Evolutionary conservation across 768 basidiomycete genomes (phyloP), one percentile per base, ranked within the genome.

Genomic region (Collybia sordida): DNA sequence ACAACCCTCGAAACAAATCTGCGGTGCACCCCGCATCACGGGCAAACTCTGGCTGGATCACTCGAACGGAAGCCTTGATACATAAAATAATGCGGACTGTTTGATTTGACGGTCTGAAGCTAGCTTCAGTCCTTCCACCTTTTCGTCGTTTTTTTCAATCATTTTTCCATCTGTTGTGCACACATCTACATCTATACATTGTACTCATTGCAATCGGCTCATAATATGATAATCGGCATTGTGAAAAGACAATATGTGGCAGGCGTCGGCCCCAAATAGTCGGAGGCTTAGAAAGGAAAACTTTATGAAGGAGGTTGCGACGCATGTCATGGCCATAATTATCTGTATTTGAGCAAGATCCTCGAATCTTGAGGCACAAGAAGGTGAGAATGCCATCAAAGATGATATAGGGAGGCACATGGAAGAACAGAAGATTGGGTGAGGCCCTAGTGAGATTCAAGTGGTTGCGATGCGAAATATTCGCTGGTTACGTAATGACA

Each of bases 401-500:
- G 24, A 52, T 56, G 49, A 51, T 57, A 40, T 42, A 41, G 58
- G 51, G 51, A 62, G 55, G 57, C 59, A 60, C 59, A 61, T 59
- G 58, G 53, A 46, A 51, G 46, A 44, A 45, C 36, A 50, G 54
- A 47, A 52, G 50, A 31, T 31, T 31, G 31, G 31, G 31, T 31
- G 31, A 31, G 31, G 31, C 4, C 4, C 31, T 31, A 31, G 31
- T 31, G 31, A 31, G 31, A 31, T 31, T 31, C 31, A 31, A 31
- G 31, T 31, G 31, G 31, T 42, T 54, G 52, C 46, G 47, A 53
- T 60, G 59, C 59, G 60, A 59, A 40, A 21, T 45, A 21, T 41
- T 55, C 63, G 61, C 54, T 25, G 37, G 50, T 63, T 64, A 60
- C 48, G 56, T 59, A 59, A 62, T 48, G 50, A 50, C 37, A 34